phyloP scores from a whole-genome alignment of 2,329 filamentous ascomycete species.

The Karstenula rhodostoma region DNA sequence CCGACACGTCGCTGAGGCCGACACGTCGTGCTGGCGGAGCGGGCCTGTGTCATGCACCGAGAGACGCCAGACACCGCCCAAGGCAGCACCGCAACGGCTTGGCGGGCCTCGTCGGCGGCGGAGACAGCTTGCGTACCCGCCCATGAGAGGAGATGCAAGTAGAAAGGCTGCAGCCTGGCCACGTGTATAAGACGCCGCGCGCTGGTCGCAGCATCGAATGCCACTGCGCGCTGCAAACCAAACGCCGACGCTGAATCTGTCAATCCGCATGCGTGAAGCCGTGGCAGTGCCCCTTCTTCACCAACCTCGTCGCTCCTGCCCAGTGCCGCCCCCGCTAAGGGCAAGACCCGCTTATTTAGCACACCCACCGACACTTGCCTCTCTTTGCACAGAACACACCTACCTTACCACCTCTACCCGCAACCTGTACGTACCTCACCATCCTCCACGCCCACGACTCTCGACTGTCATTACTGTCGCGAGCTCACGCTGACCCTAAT shows the following conservation, averaged over 20 bases:
- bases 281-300: slow-evolving; percentile 35
- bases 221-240: slow-evolving; percentile 17
- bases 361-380: slow-evolving; percentile 50
- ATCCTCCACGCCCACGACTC: slow-evolving; percentile 34
- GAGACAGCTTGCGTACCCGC: slow-evolving; percentile 46
- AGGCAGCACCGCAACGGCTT: slow-evolving; percentile 28
- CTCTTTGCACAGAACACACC: slow-evolving; percentile 46
- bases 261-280: slow-evolving; percentile 15
- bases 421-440: slow-evolving; percentile 40
- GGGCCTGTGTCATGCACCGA: not conserved
- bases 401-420: slow-evolving; percentile 43
- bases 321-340: slow-evolving; percentile 40
- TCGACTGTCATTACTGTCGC: slow-evolving; percentile 27
- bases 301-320: slow-evolving; percentile 35
- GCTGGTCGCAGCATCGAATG: slow-evolving; percentile 5
- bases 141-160: slow-evolving; percentile 22
- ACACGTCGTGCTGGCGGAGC: slow-evolving; percentile 34
- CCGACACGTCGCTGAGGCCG: slow-evolving; percentile 16
- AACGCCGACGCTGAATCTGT: slow-evolving; percentile 19
- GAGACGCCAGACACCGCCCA: not conserved
- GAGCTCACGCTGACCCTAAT: slow-evolving; percentile 38
- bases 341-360: slow-evolving; percentile 55
- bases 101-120: slow-evolving; percentile 41
- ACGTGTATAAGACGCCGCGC: slow-evolving; percentile 16
- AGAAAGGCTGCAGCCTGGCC: slow-evolving; percentile 38